Conservation (phyloP, 1,284 basidiomycete genomes). For the Grifola frondosa region DNA sequence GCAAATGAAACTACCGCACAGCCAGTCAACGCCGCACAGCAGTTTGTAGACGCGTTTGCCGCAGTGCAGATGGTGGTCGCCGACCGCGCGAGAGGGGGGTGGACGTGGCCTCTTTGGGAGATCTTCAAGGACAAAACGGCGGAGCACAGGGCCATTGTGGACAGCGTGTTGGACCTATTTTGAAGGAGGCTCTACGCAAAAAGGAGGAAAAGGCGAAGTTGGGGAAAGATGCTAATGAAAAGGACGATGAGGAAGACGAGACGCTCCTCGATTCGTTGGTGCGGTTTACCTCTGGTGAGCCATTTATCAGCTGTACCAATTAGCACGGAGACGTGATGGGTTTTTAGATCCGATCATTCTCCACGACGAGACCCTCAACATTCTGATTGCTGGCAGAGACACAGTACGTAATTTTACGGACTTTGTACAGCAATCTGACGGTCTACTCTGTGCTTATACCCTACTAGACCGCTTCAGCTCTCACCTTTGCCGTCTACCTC, state of each 20-base stretch:
- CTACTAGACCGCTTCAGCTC: conserved; percentile 31
- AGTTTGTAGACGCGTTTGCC: conserved; percentile 42
- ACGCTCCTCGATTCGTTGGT: conserved; percentile 40
- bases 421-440: not conserved
- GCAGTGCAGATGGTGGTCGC: conserved; percentile 34
- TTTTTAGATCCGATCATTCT: conserved; percentile 18
- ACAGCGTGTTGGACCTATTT: conserved; percentile 40
- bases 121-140: conserved; percentile 33
- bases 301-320: not conserved
- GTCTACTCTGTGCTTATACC: not conserved
- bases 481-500: conserved; percentile 41
- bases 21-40: conserved; percentile 17
- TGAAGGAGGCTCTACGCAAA: conserved; percentile 36
- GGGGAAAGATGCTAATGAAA: conserved; percentile 7
- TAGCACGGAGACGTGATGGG: not conserved
- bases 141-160: conserved; percentile 33
- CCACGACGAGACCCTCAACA: conserved; percentile 39
- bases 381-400: conserved; percentile 38
- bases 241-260: conserved; percentile 23
- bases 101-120: conserved; percentile 33
- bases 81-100: conserved; percentile 32
- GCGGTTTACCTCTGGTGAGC: conserved; percentile 26
- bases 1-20: not conserved
- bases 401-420: conserved; percentile 28
- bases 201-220: conserved; percentile 17